Evolutionary conservation across 768 basidiomycete species (phyloP).

Genomic region (Termitomyces eurrhizus): DNA sequence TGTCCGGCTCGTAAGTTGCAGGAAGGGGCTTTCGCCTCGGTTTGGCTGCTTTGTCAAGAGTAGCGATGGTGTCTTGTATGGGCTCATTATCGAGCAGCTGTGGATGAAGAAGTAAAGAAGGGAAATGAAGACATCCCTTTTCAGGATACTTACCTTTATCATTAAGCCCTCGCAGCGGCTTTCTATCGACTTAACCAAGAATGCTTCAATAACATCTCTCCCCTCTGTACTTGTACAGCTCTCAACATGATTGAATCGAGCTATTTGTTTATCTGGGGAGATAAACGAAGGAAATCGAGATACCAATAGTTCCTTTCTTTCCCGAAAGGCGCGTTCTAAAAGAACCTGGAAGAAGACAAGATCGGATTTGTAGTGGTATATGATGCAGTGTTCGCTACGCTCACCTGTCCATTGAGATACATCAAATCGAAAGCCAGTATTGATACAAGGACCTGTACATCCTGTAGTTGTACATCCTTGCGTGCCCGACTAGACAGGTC

Average conservation of each 20-base stretch:
- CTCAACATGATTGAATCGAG: slow-evolving; percentile 72
- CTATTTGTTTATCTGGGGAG: slow-evolving; percentile 40
- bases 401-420: slow-evolving; percentile 76
- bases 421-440: slow-evolving; percentile 88
- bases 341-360: slow-evolving; percentile 46
- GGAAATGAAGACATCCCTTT: neutral
- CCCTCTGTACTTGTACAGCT: slow-evolving; percentile 64
- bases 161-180: slow-evolving; percentile 90
- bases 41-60: slow-evolving; percentile 24
- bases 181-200: slow-evolving; percentile 73
- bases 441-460: slow-evolving; percentile 78
- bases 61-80: slow-evolving; percentile 26
- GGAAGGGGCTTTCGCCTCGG: slow-evolving; percentile 63
- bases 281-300: slow-evolving; percentile 52
- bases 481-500: slow-evolving; percentile 81
- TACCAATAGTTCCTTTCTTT: slow-evolving; percentile 63
- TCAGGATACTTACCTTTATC: slow-evolving; percentile 63
- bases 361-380: neutral
- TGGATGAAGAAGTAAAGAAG: neutral
- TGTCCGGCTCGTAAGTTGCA: slow-evolving; percentile 89
- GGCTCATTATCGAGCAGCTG: slow-evolving; percentile 64
- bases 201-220: slow-evolving; percentile 59
- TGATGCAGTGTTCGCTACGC: slow-evolving; percentile 19
- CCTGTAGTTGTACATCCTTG: slow-evolving; percentile 72
- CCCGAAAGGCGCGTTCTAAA: slow-evolving; percentile 64